phyloP scores from a whole-genome alignment of 306 rosid genomes.

The Prosopis cineraria region DNA sequence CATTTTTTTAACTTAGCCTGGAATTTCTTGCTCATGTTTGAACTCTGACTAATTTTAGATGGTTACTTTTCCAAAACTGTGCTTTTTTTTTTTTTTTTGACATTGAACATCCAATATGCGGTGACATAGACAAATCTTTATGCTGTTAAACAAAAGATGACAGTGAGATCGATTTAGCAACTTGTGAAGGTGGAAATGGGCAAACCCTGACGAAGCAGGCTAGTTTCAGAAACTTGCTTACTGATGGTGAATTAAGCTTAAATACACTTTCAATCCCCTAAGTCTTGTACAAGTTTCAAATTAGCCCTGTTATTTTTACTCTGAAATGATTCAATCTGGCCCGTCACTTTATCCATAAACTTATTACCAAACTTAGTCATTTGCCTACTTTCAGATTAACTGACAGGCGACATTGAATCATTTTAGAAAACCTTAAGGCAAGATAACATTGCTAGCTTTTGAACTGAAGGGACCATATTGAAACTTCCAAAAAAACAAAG shows the following conservation, averaged over 20 bases:
- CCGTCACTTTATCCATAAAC: neutral
- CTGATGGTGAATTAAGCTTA: neutral
- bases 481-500: neutral
- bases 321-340: neutral
- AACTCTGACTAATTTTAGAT: neutral
- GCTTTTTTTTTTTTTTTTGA: no score
- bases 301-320: neutral
- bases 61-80: conserved; percentile 5
- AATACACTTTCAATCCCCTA: neutral
- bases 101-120: conserved; percentile 49
- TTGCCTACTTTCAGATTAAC: neutral
- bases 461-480: neutral
- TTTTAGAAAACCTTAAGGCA: neutral
- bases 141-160: conserved; percentile 76
- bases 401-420: neutral
- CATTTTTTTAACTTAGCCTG: conserved; percentile 1
- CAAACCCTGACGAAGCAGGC: conserved; percentile 86
- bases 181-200: conserved; percentile 97
- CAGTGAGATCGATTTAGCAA: conserved; percentile 79
- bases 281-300: neutral
- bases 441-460: neutral
- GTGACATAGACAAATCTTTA: no score
- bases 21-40: neutral
- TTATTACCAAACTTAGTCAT: neutral
- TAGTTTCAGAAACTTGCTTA: conserved; percentile 15